Base-by-base conservation (phyloP, 805 yeast genomes). In the Saccharomyces jurei region DNA sequence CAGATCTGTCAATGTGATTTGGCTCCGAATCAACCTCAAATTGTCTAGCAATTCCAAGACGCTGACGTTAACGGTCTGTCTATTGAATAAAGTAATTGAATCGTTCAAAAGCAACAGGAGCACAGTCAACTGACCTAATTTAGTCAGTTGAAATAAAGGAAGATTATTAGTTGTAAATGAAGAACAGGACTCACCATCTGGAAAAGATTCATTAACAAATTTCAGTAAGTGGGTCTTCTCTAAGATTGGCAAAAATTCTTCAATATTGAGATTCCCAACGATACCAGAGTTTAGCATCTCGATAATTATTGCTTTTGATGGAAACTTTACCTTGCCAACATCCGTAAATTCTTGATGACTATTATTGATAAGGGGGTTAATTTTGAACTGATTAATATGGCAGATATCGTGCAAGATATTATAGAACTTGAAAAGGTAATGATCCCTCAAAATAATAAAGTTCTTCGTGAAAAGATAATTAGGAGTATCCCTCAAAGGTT, bases 381-480 rank as follows among this genome's bases (percentile, higher is more conserved):
- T 9, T 36, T 36, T 36, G 44, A 36, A 36, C 25, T 36, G 44
- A 8, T 36, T 36, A 10, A 36, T 36, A 36, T 36, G 44, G 44
- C 44, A 36, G 17, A 63, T 53, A 30, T 53, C 52, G 32, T 57
- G 32, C 11, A 63, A 50, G 8, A 52, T 51, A 28, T 56, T 53
- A 31, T 59, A 59, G 28, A 67, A 67, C 17, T 54, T 57, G 8
- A 59, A 58, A 11, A 66, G 54, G 44, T 52, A 64, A 27, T 54
- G 55, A 54, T 67, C 70, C 36, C 66, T 62, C 26, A 58, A 50
- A 17, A 60, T 56, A 32, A 67, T 51, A 44, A 60, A 63, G 29
- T 58, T 57, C 21, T 51, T 55, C 27, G 60, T 56, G 50, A 63
- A 67, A 2, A 63, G 54, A 14, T 61, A 55, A 53, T 64, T 64